Evolutionary conservation across 2,329 filamentous ascomycete genomes (phyloP), one percentile per base, ranked within the genome.

Genomic region (Thielaviopsis punctulata): DNA sequence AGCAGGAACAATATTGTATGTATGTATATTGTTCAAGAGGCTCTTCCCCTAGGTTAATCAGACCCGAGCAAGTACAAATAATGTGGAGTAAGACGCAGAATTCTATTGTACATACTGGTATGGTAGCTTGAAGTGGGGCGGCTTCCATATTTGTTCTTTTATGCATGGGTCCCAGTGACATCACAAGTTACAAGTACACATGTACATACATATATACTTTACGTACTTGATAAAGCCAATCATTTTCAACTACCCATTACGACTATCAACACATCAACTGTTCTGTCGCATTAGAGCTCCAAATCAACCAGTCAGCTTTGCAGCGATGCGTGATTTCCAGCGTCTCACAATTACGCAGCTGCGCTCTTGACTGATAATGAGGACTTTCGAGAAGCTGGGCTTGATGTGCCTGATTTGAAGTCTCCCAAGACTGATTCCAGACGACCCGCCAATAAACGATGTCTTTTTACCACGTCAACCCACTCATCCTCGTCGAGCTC

Each of bases 401-500:
- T 46, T 4, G 24, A 36, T 6, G 49, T 30, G 13, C 52, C 41
- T 4, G 51, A 65, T 45, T 69, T 68, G 55, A 72, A 73, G 46
- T 73, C 70, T 13, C 77, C 77, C 48, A 82, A 77, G 55, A 81
- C 80, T 1, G 75, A 75, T 64, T 90, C 85, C 46, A 89, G 66
- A 36, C 86, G 78, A 9, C 87, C 86, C 18, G 89, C 87, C 61
- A 95, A 73, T 12, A 89, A 75, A 44, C 86, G 79, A 68, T 95
- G 90, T 58, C 90, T 85, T 65, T 84, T 86, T 64, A 94, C 87
- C 30, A 94, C 77, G 55, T 89, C 84, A 36, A 88, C 84, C 89
- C 89, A 95, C 65, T 95, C 80, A 56, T 75, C 69, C 48, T 76
- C 71, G 1, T 48, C 52, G 2, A 55, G 23, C 13, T 54, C 48